Base-by-base conservation (phyloP, 2,329 filamentous ascomycete species). In the Sclerotinia nivalis region DNA sequence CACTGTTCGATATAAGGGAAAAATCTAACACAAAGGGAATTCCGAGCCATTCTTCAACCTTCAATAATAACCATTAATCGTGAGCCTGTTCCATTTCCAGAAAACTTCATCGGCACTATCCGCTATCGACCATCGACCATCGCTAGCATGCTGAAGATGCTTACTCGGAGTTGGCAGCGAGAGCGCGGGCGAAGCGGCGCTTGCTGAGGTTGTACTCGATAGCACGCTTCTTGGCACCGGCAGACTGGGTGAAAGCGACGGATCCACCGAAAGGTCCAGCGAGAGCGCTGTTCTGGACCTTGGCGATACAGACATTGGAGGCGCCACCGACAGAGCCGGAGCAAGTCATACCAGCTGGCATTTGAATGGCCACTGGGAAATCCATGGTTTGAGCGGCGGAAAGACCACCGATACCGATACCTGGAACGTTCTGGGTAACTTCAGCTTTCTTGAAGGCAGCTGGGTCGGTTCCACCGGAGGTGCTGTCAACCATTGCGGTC, bases 311-410 rank as follows among this genome's bases (percentile, higher is more conserved):
- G 74, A 91, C 88, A 75, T 88, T 87, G 71, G 81, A 75, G 20
- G 84, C 88, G 37, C 86, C 87, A 66, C 84, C 88, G 10, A 85
- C 86, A 56, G 81, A 82, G 69, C 83, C 89, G 40, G 85, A 82
- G 80, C 89, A 91, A 40, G 86, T 89, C 88, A 90, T 91, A 68
- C 88, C 89, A 58, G 80, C 80, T 47, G 89, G 89, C 86, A 91
- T 89, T 79, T 88, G 84, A 69, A 91, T 84, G 72, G 84, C 85
- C 75, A 91, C 80, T 64, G 86, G 86, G 82, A 90, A 91, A 74
- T 91, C 88, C 75, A 84, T 89, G 76, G 84, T 87, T 65, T 84
- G 83, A 52, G 87, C 86, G 28, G 82, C 81, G 1, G 87, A 89
- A 43, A 90, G 81, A 70, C 88, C 88, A 47, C 69, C 71, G 65